A percentile compares a stretch with the other conserved stretches of the same genome.
phyloP scores from a whole-genome alignment of 306 rosid genomes.

The Cyamopsis tetragonoloba region DNA sequence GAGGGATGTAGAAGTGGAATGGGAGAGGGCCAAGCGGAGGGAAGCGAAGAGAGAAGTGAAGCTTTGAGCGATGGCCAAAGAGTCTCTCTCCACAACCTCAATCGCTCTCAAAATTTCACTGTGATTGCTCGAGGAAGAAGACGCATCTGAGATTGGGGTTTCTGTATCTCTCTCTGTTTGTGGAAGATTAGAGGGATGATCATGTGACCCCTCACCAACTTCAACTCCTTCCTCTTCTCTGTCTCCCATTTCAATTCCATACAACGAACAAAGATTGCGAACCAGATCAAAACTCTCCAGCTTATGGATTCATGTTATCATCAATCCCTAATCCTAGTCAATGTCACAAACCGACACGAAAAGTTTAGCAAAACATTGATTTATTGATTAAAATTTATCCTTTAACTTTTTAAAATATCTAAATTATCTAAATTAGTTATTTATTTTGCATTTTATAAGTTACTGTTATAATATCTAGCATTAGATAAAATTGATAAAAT shows the following conservation, averaged over 20 bases:
- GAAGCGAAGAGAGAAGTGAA: slow-evolving; percentile 77
- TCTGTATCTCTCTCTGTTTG: not conserved
- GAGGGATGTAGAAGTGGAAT: slow-evolving; percentile 59
- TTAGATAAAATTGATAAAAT: too few species aligned
- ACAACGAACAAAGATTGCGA: not conserved
- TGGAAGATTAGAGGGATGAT: not conserved
- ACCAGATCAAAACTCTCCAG: too few species aligned
- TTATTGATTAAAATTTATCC: too few species aligned
- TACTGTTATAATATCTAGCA: too few species aligned
- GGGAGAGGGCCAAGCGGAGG: slow-evolving; percentile 69
- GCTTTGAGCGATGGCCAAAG: slow-evolving; percentile 71
- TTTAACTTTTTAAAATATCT: too few species aligned
- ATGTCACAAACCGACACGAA: not conserved
- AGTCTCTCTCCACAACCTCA: slow-evolving; percentile 71
- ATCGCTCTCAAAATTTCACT: slow-evolving; percentile 56
- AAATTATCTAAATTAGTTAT: too few species aligned
- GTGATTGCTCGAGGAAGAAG: slow-evolving; percentile 29
- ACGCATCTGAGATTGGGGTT: slow-evolving; percentile 29
- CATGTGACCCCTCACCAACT: too few species aligned
- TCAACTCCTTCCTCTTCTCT: not conserved
- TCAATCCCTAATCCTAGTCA: too few species aligned
- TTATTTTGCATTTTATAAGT: too few species aligned
- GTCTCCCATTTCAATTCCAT: not conserved
- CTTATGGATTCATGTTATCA: too few species aligned
- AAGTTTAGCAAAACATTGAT: too few species aligned